Conservation (phyloP, 208 protist species). For the Lotmaria passim region DNA sequence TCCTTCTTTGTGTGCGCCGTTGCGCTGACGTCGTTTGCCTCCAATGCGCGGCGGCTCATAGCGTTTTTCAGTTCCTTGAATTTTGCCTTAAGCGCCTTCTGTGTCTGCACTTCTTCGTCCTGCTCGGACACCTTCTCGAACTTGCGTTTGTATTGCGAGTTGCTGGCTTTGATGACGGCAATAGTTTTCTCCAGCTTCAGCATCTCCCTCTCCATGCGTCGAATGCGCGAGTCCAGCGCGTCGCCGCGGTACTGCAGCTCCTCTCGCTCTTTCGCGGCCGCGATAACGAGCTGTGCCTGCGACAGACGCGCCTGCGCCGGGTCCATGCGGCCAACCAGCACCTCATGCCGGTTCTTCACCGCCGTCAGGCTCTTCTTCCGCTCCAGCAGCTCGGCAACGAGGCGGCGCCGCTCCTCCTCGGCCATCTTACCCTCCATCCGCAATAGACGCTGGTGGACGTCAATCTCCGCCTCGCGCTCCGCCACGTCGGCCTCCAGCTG, state of each 20-base stretch:
- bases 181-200: constrained; percentile 88
- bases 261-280: constrained; percentile 86
- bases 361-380: constrained; percentile 60
- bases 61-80: constrained; percentile 64
- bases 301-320: constrained; percentile 60
- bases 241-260: constrained; percentile 85
- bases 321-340: constrained; percentile 78
- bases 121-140: constrained; percentile 66
- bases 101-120: constrained; percentile 58
- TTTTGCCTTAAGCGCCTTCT: constrained; percentile 67
- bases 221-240: constrained; percentile 77
- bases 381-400: constrained; percentile 79
- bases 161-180: constrained; percentile 71
- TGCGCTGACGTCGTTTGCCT: constrained; percentile 71
- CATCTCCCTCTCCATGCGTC: constrained; percentile 76
- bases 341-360: constrained; percentile 77
- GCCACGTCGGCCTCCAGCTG: constrained; percentile 69
- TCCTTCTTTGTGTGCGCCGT: constrained; percentile 45
- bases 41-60: constrained; percentile 65
- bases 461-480: constrained; percentile 85
- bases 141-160: constrained; percentile 77
- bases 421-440: constrained; percentile 74
- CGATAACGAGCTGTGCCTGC: constrained; percentile 87
- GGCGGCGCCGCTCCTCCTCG: constrained; percentile 80
- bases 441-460: constrained; percentile 83